Evolutionary conservation across 2,329 filamentous ascomycete species (phyloP).

Genomic region (Sporothrix globosa): DNA sequence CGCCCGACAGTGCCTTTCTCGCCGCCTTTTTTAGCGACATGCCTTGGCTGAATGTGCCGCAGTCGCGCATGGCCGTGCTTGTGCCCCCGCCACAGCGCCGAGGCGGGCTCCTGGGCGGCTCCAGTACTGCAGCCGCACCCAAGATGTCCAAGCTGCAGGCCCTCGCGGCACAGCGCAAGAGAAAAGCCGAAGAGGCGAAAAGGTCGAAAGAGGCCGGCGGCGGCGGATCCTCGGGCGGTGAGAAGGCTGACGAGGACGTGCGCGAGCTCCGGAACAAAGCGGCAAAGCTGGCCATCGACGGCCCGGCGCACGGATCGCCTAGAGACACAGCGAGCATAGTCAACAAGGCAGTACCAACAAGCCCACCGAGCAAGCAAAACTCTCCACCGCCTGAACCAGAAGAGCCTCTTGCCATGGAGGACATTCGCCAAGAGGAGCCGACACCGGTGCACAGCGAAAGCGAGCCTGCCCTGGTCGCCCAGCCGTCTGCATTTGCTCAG

Average conservation of each 20-base stretch:
- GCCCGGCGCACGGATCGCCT: slow-evolving; percentile 1
- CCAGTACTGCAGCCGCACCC: slow-evolving; percentile 53
- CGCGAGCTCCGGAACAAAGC: slow-evolving; percentile 39
- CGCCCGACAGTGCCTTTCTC: slow-evolving; percentile 42
- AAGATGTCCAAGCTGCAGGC: slow-evolving; percentile 91
- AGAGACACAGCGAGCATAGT: neutral
- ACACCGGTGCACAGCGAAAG: neutral
- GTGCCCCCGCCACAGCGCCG: slow-evolving; percentile 58
- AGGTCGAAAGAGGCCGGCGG: slow-evolving; percentile 39
- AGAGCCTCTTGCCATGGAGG: slow-evolving; percentile 1
- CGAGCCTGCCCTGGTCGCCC: slow-evolving; percentile 35
- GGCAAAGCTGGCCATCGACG: slow-evolving; percentile 32
- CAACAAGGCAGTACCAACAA: neutral
- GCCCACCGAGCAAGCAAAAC: neutral
- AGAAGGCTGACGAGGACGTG: slow-evolving; percentile 31
- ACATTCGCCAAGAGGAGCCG: neutral
- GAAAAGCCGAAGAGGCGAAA: slow-evolving; percentile 70
- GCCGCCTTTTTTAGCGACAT: slow-evolving; percentile 76
- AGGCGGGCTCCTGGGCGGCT: slow-evolving; percentile 78
- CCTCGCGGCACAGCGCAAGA: slow-evolving; percentile 81
- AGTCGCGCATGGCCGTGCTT: slow-evolving; percentile 66
- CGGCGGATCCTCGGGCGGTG: neutral
- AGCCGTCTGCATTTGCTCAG: slow-evolving; percentile 61
- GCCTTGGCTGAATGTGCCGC: slow-evolving; percentile 79
- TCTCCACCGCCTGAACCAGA: neutral